phyloP scores from a whole-genome alignment of 371 early-diverging fungal species.

The Parasitella parasitica region DNA sequence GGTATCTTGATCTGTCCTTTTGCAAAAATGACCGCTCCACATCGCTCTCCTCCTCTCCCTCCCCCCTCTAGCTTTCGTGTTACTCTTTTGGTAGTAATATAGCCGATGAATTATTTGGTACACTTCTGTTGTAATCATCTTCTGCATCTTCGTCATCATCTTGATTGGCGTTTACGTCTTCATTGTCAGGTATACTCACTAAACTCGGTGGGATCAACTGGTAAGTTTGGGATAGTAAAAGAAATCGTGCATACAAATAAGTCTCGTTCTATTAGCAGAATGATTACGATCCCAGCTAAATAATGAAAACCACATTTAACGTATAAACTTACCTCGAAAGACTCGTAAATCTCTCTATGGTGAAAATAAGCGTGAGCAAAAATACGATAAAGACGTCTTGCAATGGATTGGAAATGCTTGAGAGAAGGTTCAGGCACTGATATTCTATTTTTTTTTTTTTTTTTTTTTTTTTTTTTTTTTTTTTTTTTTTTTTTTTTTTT shows the following conservation, averaged over 20 bases:
- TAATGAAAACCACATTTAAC: neutral
- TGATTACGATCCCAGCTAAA: neutral
- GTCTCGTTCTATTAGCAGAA: constrained; percentile 61
- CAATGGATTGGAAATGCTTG: constrained; percentile 86
- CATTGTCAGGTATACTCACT: constrained; percentile 63
- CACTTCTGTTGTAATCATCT: constrained; percentile 15
- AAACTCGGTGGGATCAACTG: constrained; percentile 62
- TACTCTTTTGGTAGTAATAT: constrained; percentile 16
- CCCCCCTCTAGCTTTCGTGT: too few species aligned
- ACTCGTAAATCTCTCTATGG: constrained; percentile 85
- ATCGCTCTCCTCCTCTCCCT: too few species aligned
- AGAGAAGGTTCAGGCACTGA: constrained; percentile 71
- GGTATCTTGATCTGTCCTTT: too few species aligned
- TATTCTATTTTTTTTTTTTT: constrained; percentile 39
- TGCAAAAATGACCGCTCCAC: too few species aligned
- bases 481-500: constrained; percentile 20
- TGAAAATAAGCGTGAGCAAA: constrained; percentile 95
- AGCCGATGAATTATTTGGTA: constrained; percentile 13
- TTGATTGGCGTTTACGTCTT: constrained; percentile 6
- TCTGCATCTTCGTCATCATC: constrained; percentile 3
- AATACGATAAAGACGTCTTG: constrained; percentile 90
- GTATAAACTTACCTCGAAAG: constrained; percentile 71
- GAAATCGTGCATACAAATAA: constrained; percentile 77
- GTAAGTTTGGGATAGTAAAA: constrained; percentile 65
- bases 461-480: too few species aligned